phyloP scores from a whole-genome alignment of 2,329 filamentous ascomycete species.

The Neophaeococcomyces mojaviensis region DNA sequence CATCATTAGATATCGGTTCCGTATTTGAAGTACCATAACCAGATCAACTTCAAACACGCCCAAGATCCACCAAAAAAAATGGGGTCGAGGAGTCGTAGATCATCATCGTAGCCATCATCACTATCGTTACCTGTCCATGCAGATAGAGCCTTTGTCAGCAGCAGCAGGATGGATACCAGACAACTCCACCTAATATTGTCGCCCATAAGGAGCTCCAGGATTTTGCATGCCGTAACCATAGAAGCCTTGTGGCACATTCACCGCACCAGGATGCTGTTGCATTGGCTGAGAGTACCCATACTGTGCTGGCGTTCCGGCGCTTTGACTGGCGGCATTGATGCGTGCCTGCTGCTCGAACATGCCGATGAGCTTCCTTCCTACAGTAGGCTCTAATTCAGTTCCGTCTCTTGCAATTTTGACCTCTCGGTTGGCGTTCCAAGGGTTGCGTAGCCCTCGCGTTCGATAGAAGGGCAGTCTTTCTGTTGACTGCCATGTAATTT shows the following conservation, averaged over 20 bases:
- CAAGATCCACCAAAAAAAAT: too few species aligned
- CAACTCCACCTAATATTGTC: neutral
- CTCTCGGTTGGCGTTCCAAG: conserved; percentile 91
- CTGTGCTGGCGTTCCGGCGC: conserved; percentile 1
- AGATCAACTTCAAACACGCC: too few species aligned
- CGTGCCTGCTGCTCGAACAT: conserved; percentile 50
- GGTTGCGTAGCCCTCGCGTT: conserved; percentile 78
- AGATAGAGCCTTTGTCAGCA: neutral
- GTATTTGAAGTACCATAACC: neutral
- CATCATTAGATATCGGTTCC: neutral
- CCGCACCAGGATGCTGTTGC: neutral
- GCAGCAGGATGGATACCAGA: neutral
- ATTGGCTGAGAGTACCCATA: conserved; percentile 6
- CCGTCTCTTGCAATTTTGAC: conserved; percentile 94
- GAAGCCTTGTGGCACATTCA: neutral
- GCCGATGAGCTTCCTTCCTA: conserved; percentile 68
- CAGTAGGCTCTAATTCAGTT: conserved; percentile 78
- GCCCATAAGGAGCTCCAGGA: neutral
- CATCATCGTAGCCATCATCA: neutral
- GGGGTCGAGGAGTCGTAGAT: neutral
- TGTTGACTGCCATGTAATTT: conserved; percentile 82
- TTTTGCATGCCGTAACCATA: conserved; percentile 1
- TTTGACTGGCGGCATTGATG: conserved; percentile 2
- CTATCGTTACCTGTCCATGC: too few species aligned
- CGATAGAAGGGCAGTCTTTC: conserved; percentile 78